Base-by-base conservation (phyloP, 1,284 basidiomycete genomes). In the Volvariella surrecta region DNA sequence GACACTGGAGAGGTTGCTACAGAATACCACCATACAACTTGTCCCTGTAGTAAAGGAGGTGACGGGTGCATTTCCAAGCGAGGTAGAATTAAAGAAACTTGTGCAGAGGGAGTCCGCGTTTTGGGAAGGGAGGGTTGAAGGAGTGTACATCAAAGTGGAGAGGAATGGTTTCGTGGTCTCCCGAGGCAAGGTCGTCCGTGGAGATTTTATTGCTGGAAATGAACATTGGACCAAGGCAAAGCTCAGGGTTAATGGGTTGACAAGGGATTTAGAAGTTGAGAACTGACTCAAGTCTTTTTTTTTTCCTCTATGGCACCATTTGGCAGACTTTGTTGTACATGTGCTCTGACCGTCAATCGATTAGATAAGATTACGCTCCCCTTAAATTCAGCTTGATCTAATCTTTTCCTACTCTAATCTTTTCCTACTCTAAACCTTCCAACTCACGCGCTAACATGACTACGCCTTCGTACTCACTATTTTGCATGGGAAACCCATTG, bases 401-500 rank as follows among this genome's bases (percentile, higher is more conserved):
- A 6, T 6, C 6, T 28, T 28, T 6, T 28, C 6, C 6, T 28
- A 28, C 24, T 11, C 11, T 6, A 28, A 28, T 28, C 11, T 6
- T 28, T 11, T 28, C 24, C 6, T 28, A 6, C 34, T 15, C 15
- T 8, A 6, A 6, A 17, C 17, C 40, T 44, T 31, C 30, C 20
- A 34, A 24, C 41, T 37, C 19, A 32, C 35, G 21, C 35, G n/a
- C 16, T n/a, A 46, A 20, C 41, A 64, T 64, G 58, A 45, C 62
- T n/a, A 39, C 61, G 10, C 45, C 57, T 32, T 58, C 61, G 0
- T 70, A 68, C 55, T 58, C 71, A 32, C 67, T 93, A 39, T 89
- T 93, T 62, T 85, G 79, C 67, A 68, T 94, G 66, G 90, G 90
- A 34, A 93, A 93, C 66, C 90, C 90, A 54, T 71, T 94, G 62